A percentile compares a stretch with the other conserved stretches of the same genome.
These are phyloP conservation scores for Anastatica hierochuntica DNA, from an alignment of 345 rosid genomes.

Conservation along the genomic window DNA sequence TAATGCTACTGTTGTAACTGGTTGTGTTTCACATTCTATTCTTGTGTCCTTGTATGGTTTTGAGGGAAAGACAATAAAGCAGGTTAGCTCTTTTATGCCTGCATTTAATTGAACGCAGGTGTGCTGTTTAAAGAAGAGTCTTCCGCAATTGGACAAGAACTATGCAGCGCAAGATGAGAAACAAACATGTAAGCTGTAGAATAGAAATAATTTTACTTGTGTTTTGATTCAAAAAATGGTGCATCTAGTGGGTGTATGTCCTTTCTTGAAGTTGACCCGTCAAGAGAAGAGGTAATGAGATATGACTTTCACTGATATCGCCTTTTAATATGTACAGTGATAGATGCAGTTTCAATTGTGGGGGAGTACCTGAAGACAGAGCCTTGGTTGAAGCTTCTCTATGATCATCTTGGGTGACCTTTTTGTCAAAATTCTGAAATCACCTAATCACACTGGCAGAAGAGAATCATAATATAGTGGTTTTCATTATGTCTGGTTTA, in stretches of 20 bases:
- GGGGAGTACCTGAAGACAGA: conserved; percentile 76
- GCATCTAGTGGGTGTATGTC: not conserved
- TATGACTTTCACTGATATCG: conserved; percentile 9
- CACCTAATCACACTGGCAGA: too few species aligned
- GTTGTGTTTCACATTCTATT: conserved; percentile 4
- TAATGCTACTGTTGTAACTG: not conserved
- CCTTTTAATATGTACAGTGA: conserved; percentile 36
- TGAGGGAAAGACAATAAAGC: not conserved
- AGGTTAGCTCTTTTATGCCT: not conserved
- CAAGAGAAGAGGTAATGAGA: not conserved
- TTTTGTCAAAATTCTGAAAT: too few species aligned
- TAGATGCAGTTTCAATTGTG: conserved; percentile 55
- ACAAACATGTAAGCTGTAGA: conserved; percentile 43
- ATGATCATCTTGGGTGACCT: conserved; percentile 49
- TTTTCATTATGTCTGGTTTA: not conserved
- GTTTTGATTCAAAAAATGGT: not conserved
- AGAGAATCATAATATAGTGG: not conserved
- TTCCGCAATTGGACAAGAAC: conserved; percentile 54
- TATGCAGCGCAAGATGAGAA: conserved; percentile 74
- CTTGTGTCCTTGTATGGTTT: not conserved
- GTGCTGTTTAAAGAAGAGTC: conserved; percentile 39
- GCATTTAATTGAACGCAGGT: conserved; percentile 36
- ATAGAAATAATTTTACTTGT: not conserved
- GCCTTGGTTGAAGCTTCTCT: conserved; percentile 72
- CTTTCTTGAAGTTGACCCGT: too few species aligned